These are phyloP conservation scores for Exidia glandulosa DNA, from an alignment of 768 basidiomycete species.

Conservation along the genomic window DNA sequence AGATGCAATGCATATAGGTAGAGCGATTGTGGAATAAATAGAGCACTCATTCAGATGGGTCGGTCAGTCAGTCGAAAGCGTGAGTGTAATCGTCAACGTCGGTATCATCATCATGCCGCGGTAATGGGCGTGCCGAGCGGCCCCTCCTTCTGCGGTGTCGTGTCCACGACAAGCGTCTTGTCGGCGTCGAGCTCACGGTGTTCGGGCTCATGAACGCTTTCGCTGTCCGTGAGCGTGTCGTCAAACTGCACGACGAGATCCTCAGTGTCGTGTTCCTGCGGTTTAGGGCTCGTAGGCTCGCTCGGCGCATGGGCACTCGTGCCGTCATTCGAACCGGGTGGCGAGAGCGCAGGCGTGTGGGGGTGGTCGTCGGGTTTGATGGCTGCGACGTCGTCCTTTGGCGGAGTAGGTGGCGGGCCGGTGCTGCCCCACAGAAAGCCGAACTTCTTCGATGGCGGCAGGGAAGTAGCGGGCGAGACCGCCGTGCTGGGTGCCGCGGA, in stretches of 20 bases:
- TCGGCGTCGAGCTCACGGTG: no score
- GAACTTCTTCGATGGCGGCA: neutral
- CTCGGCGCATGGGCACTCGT: neutral
- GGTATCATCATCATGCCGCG: neutral
- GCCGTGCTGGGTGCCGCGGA: neutral
- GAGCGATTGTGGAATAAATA: no score
- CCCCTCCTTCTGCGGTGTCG: neutral
- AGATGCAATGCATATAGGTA: no score
- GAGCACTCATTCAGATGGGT: no score
- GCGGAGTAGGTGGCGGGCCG: neutral
- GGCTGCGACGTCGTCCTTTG: no score
- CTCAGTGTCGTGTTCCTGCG: neutral
- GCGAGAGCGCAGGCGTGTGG: neutral
- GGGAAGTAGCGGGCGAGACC: neutral
- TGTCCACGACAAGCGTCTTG: neutral
- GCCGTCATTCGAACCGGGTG: neutral
- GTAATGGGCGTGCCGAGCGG: neutral
- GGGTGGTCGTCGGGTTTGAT: neutral
- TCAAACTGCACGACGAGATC: neutral
- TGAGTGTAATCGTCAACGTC: no score
- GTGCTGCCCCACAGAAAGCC: slow-evolving; percentile 1
- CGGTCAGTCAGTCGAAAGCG: no score
- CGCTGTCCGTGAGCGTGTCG: neutral
- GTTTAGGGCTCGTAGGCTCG: neutral
- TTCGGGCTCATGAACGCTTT: neutral